Conservation (phyloP, 2,329 filamentous ascomycete genomes). For the Lachnellula subtilissima region DNA sequence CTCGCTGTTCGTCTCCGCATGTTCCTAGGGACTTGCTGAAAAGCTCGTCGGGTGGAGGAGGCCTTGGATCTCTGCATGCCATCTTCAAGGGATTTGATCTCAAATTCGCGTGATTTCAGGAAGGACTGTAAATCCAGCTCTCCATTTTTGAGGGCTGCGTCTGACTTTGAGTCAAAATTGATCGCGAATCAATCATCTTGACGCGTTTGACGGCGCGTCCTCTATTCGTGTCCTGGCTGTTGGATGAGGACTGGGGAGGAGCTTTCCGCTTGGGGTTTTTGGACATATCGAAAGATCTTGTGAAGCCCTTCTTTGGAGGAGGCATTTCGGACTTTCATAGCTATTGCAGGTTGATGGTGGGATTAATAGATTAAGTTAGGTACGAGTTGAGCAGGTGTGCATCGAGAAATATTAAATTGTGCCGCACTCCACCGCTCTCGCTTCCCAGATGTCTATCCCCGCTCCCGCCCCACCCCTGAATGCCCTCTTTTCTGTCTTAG, state of each 20-base stretch:
- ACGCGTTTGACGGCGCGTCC: conserved; percentile 34
- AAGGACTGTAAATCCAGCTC: conserved; percentile 83
- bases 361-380: background rate
- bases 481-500: background rate
- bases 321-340: conserved; percentile 13
- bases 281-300: background rate
- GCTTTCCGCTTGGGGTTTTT: conserved; percentile 25
- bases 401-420: background rate
- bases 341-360: background rate
- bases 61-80: conserved; percentile 72
- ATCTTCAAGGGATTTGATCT: conserved; percentile 79
- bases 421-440: background rate
- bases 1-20: conserved; percentile 85
- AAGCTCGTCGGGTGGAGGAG: conserved; percentile 63
- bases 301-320: conserved; percentile 11
- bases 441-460: no score
- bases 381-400: background rate
- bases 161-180: conserved; percentile 41
- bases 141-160: conserved; percentile 52
- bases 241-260: conserved; percentile 17
- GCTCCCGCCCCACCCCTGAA: no score
- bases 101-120: conserved; percentile 78
- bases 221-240: conserved; percentile 9
- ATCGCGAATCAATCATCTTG: conserved; percentile 40
- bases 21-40: conserved; percentile 82